Base-by-base conservation (phyloP, 1,284 basidiomycete genomes). In the Melampsora americana region DNA sequence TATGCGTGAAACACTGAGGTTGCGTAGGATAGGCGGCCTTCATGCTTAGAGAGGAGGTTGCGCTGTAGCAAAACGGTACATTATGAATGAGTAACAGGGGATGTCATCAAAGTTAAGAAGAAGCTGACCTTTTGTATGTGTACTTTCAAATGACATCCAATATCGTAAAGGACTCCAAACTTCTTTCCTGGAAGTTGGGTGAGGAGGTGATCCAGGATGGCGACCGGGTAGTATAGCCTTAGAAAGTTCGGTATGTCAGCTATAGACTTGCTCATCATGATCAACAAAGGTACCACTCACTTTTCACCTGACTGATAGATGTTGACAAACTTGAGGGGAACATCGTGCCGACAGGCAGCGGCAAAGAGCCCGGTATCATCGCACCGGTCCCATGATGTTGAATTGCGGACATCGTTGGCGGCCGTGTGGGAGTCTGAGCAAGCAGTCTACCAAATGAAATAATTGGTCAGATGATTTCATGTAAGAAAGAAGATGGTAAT, bases 1-100 rank as follows among this genome's bases (percentile, higher is more conserved):
- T n/a, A 67, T 7, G 44, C 39, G 48, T 67, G 66, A 44, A 67
- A 67, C 1, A 67, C 66, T 26, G 66, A 67, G 18, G 44, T 67
- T 46, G 23, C 66, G 48, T 39, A 46, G n/a, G 7, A n/a, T 5
- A 67, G 7, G 6, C 26, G 20, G 2, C 20, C 14, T 18, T n/a
- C 44, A 26, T 44, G 53, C 14, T 61, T 5, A 20, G 35, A 30
- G 18, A 61, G 39, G 6, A 69, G 50, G 6, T 48, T 53, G 23
- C 20, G 20, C 67, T 59, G 48, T 0, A 28, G 1, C 0, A 1
- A 2, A 67, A 14, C 1, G 12, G 11, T 1, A 42, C 6, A 5
- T 42, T 42, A 5, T 7, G 1, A 12, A 42, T 42, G 12, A 42
- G 9, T 5, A 35, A 35, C 5, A 9, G 5, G 3, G 3, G 35